Evolutionary conservation across 2,329 filamentous ascomycete species (phyloP).

Genomic region (Penicillium sp.): DNA sequence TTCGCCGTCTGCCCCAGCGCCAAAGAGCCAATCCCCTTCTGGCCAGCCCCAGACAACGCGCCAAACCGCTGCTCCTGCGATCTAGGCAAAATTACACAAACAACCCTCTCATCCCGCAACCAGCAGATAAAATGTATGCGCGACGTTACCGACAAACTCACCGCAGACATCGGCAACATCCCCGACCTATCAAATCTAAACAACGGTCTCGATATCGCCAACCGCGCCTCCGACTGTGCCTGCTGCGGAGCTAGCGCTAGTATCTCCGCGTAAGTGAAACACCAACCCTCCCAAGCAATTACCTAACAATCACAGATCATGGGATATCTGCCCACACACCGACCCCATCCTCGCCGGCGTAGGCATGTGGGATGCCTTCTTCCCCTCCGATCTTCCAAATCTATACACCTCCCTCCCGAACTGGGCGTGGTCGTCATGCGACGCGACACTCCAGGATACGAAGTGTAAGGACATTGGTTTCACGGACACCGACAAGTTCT

Average conservation of each 20-base stretch:
- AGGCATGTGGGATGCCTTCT: slow-evolving; percentile 21
- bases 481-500: slow-evolving; percentile 21
- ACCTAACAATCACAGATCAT: slow-evolving; percentile 19
- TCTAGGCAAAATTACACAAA: slow-evolving; percentile 30
- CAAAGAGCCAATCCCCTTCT: slow-evolving; percentile 39
- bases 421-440: slow-evolving; percentile 23
- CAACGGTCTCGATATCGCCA: slow-evolving; percentile 22
- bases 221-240: slow-evolving; percentile 29
- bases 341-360: slow-evolving; percentile 19
- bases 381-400: slow-evolving; percentile 19
- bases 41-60: slow-evolving; percentile 35
- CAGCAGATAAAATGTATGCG: slow-evolving; percentile 20
- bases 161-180: slow-evolving; percentile 4
- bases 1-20: slow-evolving; percentile 31
- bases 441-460: slow-evolving; percentile 13
- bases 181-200: slow-evolving; percentile 18
- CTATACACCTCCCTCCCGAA: slow-evolving; percentile 17
- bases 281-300: not conserved
- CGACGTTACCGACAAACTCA: slow-evolving; percentile 17
- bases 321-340: slow-evolving; percentile 36
- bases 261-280: slow-evolving; percentile 32
- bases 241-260: slow-evolving; percentile 39
- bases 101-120: slow-evolving; percentile 19
- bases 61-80: slow-evolving; percentile 40
- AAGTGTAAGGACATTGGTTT: slow-evolving; percentile 24